Percentiles rank a stretch among this genome's conserved stretches.
Conservation (phyloP, 495 filamentous ascomycete species). For the Daldinia grandis region DNA sequence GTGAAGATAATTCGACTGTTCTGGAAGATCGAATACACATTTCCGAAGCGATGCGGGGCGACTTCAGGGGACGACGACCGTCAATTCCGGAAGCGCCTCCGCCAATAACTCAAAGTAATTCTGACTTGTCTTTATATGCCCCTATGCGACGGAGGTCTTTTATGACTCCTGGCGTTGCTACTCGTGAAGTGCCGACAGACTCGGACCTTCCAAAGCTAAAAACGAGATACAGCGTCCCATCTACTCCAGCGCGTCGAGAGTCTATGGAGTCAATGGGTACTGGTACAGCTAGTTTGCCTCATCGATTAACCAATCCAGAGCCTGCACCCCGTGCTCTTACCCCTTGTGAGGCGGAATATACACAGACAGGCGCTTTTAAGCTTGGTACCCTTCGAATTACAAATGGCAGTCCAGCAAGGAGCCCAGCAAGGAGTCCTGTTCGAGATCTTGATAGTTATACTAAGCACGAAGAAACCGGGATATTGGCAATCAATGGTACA, state of each 20-base stretch:
- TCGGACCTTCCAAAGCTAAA: slow-evolving; percentile 37
- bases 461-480: neutral
- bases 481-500: neutral
- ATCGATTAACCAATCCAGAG: slow-evolving; percentile 33
- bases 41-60: slow-evolving; percentile 49
- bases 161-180: slow-evolving; percentile 59
- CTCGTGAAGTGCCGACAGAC: slow-evolving; percentile 44
- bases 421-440: slow-evolving; percentile 38
- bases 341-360: slow-evolving; percentile 58
- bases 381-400: slow-evolving; percentile 65
- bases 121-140: slow-evolving; percentile 57
- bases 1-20: slow-evolving; percentile 43
- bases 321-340: slow-evolving; percentile 52
- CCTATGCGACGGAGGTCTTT: slow-evolving; percentile 57
- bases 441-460: slow-evolving; percentile 11
- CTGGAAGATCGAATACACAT: slow-evolving; percentile 51
- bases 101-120: slow-evolving; percentile 49
- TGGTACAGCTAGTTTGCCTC: slow-evolving; percentile 48
- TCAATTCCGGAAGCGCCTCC: slow-evolving; percentile 41
- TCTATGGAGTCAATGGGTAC: slow-evolving; percentile 49
- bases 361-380: slow-evolving; percentile 66
- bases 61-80: slow-evolving; percentile 44
- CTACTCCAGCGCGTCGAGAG: slow-evolving; percentile 49
- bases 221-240: slow-evolving; percentile 49
- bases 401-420: slow-evolving; percentile 60